Evolutionary conservation across 2,329 filamentous ascomycete species (phyloP), one percentile per base, ranked within the genome.

Genomic region (Trichoderma koningiopsis): DNA sequence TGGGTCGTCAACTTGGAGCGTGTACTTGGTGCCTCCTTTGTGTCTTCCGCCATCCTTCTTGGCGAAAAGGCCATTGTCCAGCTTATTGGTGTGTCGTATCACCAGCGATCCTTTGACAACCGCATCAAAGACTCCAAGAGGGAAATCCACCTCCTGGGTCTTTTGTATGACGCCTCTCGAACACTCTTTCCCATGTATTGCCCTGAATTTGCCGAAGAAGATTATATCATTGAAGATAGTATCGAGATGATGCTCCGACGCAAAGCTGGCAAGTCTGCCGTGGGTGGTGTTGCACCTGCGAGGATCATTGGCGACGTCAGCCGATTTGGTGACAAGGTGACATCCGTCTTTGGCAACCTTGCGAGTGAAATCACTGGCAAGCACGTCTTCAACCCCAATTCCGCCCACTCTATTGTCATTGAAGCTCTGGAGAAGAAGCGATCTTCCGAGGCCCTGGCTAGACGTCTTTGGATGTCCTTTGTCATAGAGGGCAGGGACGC

Each of bases 401-500:
- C 94, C 5, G 90, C 94, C 0, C 94, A 97, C 78, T 96, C 93
- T 0, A 89, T 98, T 60, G 93, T 98, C 5, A 85, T 96, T 14
- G 89, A 96, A 77, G 96, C 95, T 10, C 85, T 98, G 37, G 94
- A 97, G 80, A 95, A 93, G 81, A 89, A 88, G 55, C 86, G 87
- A 70, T 92, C 93, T 7, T 93, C 94, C 0, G 94, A 98, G 78
- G 96, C 96, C n/a, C 83, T 98, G 69, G 94, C 93, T n/a, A 91
- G 89, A 73, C 91, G 96, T 76, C 91, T 98, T 72, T 98, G 96
- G 96, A 97, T 97, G 93, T 97, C 94, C 0, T 97, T 97, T 77
- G 96, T 97, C 1, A 89, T 96, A 4, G 95, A 98, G 80, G 94
- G 93, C 74, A 90, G 90, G 70, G 93, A 97, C 52, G 84, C 90